Percentiles rank a stretch among this genome's conserved stretches.
phyloP scores from a whole-genome alignment of 192 early-diverging fungal species.

The Coemansia sp. region DNA sequence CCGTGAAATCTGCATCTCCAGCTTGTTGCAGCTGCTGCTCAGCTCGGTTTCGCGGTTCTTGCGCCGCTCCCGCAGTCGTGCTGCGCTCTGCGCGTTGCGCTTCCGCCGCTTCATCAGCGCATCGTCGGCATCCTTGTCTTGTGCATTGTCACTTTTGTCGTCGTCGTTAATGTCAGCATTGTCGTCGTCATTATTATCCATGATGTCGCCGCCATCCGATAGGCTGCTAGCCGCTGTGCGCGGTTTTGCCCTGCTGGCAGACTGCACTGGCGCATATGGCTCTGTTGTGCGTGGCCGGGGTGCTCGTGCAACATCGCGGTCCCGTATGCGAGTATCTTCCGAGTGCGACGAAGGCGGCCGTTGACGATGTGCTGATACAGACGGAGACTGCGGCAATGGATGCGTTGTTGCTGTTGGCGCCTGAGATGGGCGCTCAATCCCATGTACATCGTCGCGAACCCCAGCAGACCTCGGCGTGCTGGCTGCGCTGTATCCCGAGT shows the following conservation, averaged over 20 bases:
- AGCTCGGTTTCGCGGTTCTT: slow-evolving; percentile 46
- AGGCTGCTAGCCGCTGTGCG: background rate
- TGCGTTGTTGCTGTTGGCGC: background rate
- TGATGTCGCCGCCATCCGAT: slow-evolving; percentile 1
- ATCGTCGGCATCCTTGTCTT: slow-evolving; percentile 28
- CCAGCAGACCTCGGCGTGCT: slow-evolving; percentile 2
- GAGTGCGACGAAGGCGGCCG: background rate
- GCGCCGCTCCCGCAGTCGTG: slow-evolving; percentile 51
- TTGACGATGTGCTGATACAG: background rate
- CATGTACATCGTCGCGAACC: slow-evolving; percentile 8
- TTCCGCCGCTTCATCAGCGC: slow-evolving; percentile 44
- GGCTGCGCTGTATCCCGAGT: slow-evolving; percentile 6
- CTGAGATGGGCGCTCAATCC: background rate
- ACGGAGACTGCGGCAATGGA: background rate
- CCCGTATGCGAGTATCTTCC: background rate
- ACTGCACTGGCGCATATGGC: background rate
- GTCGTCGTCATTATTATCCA: background rate
- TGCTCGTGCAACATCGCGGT: background rate
- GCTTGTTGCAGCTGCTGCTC: slow-evolving; percentile 26
- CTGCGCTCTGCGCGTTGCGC: slow-evolving; percentile 53
- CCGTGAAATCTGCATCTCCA: slow-evolving; percentile 36
- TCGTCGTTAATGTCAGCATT: background rate
- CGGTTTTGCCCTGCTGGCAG: background rate
- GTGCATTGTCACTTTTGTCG: background rate
- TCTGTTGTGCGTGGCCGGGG: background rate